Conservation (phyloP, 1,139 yeast genomes). For the Kodamaea sp. region DNA sequence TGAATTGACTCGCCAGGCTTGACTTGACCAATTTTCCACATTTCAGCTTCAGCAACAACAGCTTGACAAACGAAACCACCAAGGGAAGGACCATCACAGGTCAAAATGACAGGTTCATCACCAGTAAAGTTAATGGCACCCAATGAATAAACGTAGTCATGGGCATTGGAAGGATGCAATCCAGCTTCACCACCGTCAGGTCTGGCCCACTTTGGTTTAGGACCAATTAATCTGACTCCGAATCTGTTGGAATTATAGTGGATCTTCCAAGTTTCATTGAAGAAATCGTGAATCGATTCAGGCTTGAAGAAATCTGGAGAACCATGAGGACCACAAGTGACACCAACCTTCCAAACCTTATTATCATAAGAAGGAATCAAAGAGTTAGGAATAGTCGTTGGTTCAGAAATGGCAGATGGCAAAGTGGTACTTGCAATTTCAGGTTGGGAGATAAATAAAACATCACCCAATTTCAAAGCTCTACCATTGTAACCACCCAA, state of each 20-base stretch:
- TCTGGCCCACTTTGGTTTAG: constrained; percentile 96
- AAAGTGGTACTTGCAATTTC: constrained; percentile 64
- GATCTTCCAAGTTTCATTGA: constrained; percentile 81
- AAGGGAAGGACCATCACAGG: constrained; percentile 96
- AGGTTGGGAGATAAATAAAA: constrained; percentile 80
- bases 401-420: constrained; percentile 70
- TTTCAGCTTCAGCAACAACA: constrained; percentile 91
- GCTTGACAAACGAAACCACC: constrained; percentile 98
- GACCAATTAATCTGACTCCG: constrained; percentile 93
- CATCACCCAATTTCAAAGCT: constrained; percentile 88
- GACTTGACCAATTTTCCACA: constrained; percentile 98
- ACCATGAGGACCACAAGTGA: constrained; percentile 96
- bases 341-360: constrained; percentile 83
- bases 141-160: constrained; percentile 92
- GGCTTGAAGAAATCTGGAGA: constrained; percentile 88
- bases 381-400: constrained; percentile 54
- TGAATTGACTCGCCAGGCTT: constrained; percentile 87
- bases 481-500: constrained; percentile 96
- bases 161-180: constrained; percentile 95
- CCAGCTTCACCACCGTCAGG: constrained; percentile 98
- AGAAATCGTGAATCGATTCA: constrained; percentile 77
- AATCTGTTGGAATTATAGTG: constrained; percentile 96
- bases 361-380: constrained; percentile 58
- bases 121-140: constrained; percentile 98
- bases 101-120: constrained; percentile 94